Conservation (phyloP, 208 protist species). For the Wallacemonas collosoma region DNA sequence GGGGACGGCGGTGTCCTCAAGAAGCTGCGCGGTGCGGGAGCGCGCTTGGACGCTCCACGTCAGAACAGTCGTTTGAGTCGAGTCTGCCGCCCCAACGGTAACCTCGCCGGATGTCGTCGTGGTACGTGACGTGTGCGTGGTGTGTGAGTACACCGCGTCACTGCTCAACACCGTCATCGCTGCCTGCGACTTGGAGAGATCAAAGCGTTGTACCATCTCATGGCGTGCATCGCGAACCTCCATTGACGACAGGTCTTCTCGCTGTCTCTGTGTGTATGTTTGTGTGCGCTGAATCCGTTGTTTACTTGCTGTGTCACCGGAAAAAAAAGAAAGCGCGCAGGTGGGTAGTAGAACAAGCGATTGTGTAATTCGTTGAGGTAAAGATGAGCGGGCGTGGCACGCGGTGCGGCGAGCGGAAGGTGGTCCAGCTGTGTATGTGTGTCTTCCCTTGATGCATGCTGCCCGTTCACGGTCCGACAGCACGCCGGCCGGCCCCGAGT, state of each 20-base stretch:
- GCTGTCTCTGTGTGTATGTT: constrained; percentile 10
- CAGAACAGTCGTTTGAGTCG: not conserved
- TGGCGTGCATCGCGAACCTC: constrained; percentile 16
- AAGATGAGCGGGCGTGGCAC: too few relatives aligned
- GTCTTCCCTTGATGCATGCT: too few relatives aligned
- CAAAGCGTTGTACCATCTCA: constrained; percentile 17
- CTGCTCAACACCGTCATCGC: not conserved
- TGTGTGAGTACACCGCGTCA: not conserved
- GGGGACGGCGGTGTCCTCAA: not conserved
- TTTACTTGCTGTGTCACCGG: too few relatives aligned
- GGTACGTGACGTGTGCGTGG: not conserved
- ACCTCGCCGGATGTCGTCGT: too few relatives aligned
- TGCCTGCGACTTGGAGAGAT: not conserved
- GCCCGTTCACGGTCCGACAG: too few relatives aligned
- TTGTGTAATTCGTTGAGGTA: too few relatives aligned
- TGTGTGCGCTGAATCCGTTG: not conserved
- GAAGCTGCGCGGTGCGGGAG: constrained; percentile 10
- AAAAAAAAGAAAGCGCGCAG: constrained; percentile 7
- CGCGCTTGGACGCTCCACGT: not conserved
- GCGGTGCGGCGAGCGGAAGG: too few relatives aligned
- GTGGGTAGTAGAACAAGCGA: too few relatives aligned
- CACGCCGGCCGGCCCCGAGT: too few relatives aligned
- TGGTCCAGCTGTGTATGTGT: too few relatives aligned
- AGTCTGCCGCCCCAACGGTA: too few relatives aligned
- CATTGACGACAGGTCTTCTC: constrained; percentile 2